phyloP scores from a whole-genome alignment of 2,329 filamentous ascomycete species.

The Fragosphaeria purpurea region DNA sequence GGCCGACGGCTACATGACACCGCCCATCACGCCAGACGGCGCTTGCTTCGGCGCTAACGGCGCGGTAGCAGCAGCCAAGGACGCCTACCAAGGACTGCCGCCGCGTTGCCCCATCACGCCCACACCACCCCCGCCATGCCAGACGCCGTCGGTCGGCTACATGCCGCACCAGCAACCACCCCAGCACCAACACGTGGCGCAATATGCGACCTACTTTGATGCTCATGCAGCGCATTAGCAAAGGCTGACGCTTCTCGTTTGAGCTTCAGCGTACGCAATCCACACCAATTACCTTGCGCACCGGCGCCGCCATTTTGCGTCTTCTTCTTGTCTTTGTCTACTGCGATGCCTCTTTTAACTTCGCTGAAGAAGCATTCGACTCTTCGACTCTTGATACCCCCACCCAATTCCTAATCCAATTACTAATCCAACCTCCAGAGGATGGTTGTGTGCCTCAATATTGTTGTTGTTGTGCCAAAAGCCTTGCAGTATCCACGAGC shows the following conservation, averaged over 20 bases:
- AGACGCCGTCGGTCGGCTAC: conserved; percentile 15
- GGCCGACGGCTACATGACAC: conserved; percentile 70
- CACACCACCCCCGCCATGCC: conserved; percentile 42
- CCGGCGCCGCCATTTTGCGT: neutral
- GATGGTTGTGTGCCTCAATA: conserved; percentile 9
- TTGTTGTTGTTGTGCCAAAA: conserved; percentile 12
- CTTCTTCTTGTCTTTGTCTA: neutral
- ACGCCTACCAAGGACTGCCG: conserved; percentile 33
- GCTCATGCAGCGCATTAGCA: conserved; percentile 7
- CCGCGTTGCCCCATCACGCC: conserved; percentile 54
- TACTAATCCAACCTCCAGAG: conserved; percentile 4
- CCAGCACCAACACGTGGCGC: conserved; percentile 31
- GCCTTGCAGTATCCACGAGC: conserved; percentile 5
- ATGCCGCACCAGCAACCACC: conserved; percentile 16
- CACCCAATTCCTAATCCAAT: neutral
- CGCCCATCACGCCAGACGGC: conserved; percentile 74
- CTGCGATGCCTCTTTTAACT: conserved; percentile 4
- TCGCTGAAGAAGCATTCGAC: conserved; percentile 8
- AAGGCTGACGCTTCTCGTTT: neutral
- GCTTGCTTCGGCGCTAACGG: conserved; percentile 40
- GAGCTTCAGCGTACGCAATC: too few relatives aligned
- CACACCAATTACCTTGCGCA: too few relatives aligned
- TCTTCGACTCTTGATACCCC: conserved; percentile 13
- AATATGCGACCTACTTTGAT: conserved; percentile 34
- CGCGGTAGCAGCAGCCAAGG: conserved; percentile 33